These are phyloP conservation scores for Entomortierella beljakovae DNA, from an alignment of 192 early-diverging fungal genomes.

Conservation along the genomic window DNA sequence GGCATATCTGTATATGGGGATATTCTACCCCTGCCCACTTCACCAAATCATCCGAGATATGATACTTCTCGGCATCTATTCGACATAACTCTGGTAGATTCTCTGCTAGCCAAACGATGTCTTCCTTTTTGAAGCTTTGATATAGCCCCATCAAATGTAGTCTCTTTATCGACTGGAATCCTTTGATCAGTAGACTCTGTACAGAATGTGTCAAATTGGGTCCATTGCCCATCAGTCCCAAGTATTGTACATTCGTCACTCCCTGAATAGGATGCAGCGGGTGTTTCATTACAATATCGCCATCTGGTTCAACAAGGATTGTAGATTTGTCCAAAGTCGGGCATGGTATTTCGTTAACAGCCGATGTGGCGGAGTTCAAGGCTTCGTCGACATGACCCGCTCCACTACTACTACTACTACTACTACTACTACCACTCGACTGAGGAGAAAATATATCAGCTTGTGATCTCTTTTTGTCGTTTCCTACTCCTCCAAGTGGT, in stretches of 20 bases:
- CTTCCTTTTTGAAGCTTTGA: constrained; percentile 43
- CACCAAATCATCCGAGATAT: constrained; percentile 32
- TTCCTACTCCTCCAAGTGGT: background rate
- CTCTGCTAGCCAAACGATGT: constrained; percentile 31
- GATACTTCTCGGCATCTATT: constrained; percentile 48
- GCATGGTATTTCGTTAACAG: background rate
- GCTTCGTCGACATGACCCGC: no score
- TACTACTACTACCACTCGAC: no score
- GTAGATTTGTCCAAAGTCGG: no score
- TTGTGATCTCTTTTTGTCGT: background rate
- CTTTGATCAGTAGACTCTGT: constrained; percentile 11
- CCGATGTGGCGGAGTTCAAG: background rate
- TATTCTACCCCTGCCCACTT: constrained; percentile 13
- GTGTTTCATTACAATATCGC: constrained; percentile 11
- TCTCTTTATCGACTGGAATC: constrained; percentile 39
- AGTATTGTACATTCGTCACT: constrained; percentile 25
- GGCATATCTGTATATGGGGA: constrained; percentile 25
- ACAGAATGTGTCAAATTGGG: constrained; percentile 19
- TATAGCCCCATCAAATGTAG: constrained; percentile 32
- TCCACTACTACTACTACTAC: no score
- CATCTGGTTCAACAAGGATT: background rate
- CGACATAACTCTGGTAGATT: constrained; percentile 38
- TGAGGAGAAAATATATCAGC: no score
- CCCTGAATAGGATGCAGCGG: constrained; percentile 36
- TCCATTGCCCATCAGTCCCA: constrained; percentile 44